These are phyloP conservation scores for Coprinellus micaceus DNA, from an alignment of 768 basidiomycete species.

Conservation along the genomic window DNA sequence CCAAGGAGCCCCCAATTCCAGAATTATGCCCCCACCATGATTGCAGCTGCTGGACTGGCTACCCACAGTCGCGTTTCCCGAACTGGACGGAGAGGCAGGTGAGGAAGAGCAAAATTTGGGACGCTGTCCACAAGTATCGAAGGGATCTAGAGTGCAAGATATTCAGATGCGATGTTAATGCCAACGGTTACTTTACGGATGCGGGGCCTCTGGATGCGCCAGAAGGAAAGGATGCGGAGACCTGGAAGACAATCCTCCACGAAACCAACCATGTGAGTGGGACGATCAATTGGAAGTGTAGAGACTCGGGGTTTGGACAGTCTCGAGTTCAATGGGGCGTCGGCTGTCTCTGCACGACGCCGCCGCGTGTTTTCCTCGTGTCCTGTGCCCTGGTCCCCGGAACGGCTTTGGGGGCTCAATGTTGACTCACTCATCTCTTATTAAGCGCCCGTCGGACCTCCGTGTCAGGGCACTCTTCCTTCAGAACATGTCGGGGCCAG, in stretches of 20 bases:
- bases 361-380: too few relatives aligned
- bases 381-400: too few relatives aligned
- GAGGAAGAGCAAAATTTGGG: slow-evolving; percentile 35
- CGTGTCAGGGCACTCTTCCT: slow-evolving; percentile 52
- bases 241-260: too few relatives aligned
- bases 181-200: slow-evolving; percentile 34
- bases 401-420: too few relatives aligned
- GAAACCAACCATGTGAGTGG: too few relatives aligned
- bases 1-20: slow-evolving; percentile 27
- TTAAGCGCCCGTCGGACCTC: too few relatives aligned
- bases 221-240: slow-evolving; percentile 22
- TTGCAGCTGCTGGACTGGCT: slow-evolving; percentile 36
- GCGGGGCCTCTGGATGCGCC: slow-evolving; percentile 21
- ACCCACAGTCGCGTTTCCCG: slow-evolving; percentile 47
- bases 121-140: slow-evolving; percentile 32
- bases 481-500: slow-evolving; percentile 47
- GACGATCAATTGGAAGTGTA: too few relatives aligned
- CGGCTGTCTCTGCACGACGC: too few relatives aligned
- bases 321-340: too few relatives aligned
- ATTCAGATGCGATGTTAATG: slow-evolving; percentile 39
- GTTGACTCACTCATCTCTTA: too few relatives aligned
- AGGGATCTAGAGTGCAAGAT: slow-evolving; percentile 25
- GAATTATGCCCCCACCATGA: slow-evolving; percentile 28
- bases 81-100: slow-evolving; percentile 54
- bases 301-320: too few relatives aligned